phyloP scores from a whole-genome alignment of 805 yeast genomes.

The Pichia ethanolica region DNA sequence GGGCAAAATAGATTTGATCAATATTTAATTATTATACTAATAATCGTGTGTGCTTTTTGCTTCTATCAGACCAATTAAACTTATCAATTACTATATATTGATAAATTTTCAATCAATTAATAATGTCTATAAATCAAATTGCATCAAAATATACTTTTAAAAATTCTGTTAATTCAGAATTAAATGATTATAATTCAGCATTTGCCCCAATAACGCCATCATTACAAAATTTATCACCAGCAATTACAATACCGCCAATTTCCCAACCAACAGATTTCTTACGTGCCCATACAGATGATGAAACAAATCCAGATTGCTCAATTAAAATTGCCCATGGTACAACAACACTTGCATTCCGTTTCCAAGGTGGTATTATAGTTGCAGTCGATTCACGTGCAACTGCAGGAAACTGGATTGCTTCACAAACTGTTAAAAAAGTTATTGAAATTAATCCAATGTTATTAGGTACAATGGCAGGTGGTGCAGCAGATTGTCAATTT shows the following conservation, averaged over 20 bases:
- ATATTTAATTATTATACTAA: no score
- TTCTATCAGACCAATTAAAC: no score
- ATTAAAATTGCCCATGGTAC: constrained; percentile 98
- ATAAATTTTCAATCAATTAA: no score
- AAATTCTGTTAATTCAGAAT: constrained; percentile 19
- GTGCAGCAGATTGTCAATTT: constrained; percentile 98
- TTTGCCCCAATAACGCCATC: constrained; percentile 1
- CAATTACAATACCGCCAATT: constrained; percentile 70
- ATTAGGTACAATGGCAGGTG: constrained; percentile 98
- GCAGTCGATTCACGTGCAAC: constrained; percentile 98
- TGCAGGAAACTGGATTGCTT: constrained; percentile 96
- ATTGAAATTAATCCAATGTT: constrained; percentile 92
- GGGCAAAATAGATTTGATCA: no score
- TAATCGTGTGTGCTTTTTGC: no score
- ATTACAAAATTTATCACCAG: constrained; percentile 40
- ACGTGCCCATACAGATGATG: constrained; percentile 97
- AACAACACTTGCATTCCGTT: constrained; percentile 94
- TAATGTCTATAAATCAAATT: constrained; percentile 26
- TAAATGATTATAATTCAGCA: constrained; percentile 14
- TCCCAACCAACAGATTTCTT: constrained; percentile 86
- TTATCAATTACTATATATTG: no score
- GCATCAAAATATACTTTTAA: constrained; percentile 22
- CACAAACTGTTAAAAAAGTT: constrained; percentile 95
- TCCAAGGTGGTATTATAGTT: constrained; percentile 89
- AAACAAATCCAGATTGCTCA: constrained; percentile 83